phyloP scores from a whole-genome alignment of 805 yeast genomes.

The Candida quercuum region DNA sequence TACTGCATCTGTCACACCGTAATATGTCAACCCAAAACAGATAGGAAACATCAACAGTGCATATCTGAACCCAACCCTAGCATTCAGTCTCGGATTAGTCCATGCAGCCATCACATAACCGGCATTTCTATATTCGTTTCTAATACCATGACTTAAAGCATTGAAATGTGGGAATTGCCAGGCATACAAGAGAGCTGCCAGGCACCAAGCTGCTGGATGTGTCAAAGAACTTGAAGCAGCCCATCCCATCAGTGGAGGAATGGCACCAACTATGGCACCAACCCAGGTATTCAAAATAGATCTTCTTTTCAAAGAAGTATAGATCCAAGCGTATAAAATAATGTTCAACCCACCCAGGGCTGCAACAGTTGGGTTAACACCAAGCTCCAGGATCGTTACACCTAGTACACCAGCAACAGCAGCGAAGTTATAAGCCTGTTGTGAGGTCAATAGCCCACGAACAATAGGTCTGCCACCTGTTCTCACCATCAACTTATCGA shows the following conservation, averaged over 20 bases:
- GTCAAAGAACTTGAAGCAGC: conserved; percentile 77
- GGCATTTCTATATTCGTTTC: conserved; percentile 83
- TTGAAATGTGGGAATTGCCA: conserved; percentile 99
- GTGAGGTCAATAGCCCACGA: conserved; percentile 67
- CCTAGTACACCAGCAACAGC: conserved; percentile 69
- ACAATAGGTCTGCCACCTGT: conserved; percentile 90
- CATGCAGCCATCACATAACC: conserved; percentile 98
- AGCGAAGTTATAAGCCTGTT: conserved; percentile 80
- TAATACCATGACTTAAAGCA: conserved; percentile 81
- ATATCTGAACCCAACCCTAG: conserved; percentile 88
- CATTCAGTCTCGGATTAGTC: conserved; percentile 86
- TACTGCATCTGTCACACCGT: conserved; percentile 73
- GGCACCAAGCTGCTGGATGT: conserved; percentile 93
- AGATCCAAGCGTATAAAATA: conserved; percentile 79
- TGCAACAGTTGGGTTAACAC: conserved; percentile 86
- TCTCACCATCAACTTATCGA: conserved; percentile 81
- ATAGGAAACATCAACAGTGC: conserved; percentile 92
- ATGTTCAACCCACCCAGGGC: conserved; percentile 76
- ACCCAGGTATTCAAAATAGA: conserved; percentile 95
- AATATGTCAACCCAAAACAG: conserved; percentile 72
- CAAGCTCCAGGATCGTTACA: conserved; percentile 57
- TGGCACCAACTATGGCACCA: conserved; percentile 98
- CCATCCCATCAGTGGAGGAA: conserved; percentile 99
- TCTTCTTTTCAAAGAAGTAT: conserved; percentile 83
- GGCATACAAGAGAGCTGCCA: conserved; percentile 84